Evolutionary conservation across 1,284 basidiomycete genomes (phyloP), one percentile per base, ranked within the genome.

Genomic region (Acaromyces ingoldii): DNA sequence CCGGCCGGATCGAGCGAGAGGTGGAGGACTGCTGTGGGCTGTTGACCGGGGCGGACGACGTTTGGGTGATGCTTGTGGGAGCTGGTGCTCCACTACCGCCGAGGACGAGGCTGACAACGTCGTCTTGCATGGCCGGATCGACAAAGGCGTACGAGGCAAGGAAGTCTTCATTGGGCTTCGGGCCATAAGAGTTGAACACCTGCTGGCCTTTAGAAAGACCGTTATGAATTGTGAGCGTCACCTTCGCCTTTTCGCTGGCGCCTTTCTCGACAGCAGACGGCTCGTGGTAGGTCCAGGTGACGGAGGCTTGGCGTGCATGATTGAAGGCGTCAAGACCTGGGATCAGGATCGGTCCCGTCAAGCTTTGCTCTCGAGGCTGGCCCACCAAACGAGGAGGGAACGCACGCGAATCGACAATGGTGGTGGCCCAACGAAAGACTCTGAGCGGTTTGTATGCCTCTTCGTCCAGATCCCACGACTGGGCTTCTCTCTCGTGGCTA

Each of bases 121-220:
- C 49, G 29, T 51, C 49, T 4, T 29, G 19, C 24, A 40, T 19
- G 1, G 22, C 46, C 5, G 28, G 19, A 48, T 34, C 33, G 11
- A 51, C 59, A 34, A 73, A 74, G 1, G 67, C 72, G 26, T 74
- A 74, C 7, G 57, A 56, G 10, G 54, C 47, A 1, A 71, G 48
- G 5, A 74, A 55, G 30, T 72, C 70, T 26, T 74, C 70, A 51
- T 71, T 73, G 29, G 59, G 63, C 43, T 74, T 74, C 9, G 69
- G 65, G 2, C 72, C 72, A 46, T 74, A 74, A 25, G 70, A 73
- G 52, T 74, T 74, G 34, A 59, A 70, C 11, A 72, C 63, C 45
- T 74, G 70, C 4, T 26, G 1, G 9, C 38, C 7, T 11, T 36
- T 11, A 0, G 3, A 2, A 25, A 13, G 3, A 7, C 29, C 31